Percentiles rank a stretch among this genome's conserved stretches.
phyloP scores from a whole-genome alignment of 2,329 filamentous ascomycete species.

The Aspergillus sp. region DNA sequence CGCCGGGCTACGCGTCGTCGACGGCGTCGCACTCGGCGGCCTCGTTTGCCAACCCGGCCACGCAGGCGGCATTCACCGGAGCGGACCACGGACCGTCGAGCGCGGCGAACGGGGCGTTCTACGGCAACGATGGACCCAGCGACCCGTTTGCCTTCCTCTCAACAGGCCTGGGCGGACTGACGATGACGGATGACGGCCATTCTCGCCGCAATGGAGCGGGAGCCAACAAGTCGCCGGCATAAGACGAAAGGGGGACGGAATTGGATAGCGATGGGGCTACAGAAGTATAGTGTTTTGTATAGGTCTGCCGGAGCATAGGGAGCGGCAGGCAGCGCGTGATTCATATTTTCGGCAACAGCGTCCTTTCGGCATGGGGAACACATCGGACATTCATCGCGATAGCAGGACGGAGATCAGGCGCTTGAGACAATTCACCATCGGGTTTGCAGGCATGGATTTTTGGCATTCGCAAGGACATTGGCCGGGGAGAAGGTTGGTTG shows the following conservation, averaged over 20 bases:
- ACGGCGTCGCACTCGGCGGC: conserved; percentile 73
- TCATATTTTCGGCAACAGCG: no score
- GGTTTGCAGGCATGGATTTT: not conserved
- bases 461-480: no score
- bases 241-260: conserved; percentile 7
- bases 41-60: conserved; percentile 84
- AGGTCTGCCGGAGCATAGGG: not conserved
- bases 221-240: conserved; percentile 38
- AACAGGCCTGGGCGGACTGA: conserved; percentile 49
- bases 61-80: conserved; percentile 88
- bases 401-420: no score
- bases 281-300: not conserved
- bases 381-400: no score
- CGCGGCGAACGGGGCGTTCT: conserved; percentile 65
- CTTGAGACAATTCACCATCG: no score
- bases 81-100: conserved; percentile 74
- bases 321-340: conserved; percentile 3
- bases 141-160: conserved; percentile 59
- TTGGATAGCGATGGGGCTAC: not conserved
- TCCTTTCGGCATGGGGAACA: not conserved
- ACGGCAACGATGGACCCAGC: conserved; percentile 43
- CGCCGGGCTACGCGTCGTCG: conserved; percentile 68
- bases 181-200: conserved; percentile 41
- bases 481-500: no score
- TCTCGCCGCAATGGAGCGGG: conserved; percentile 37